Base-by-base conservation (phyloP, 805 yeast species). In the Metschnikowia orientalis region DNA sequence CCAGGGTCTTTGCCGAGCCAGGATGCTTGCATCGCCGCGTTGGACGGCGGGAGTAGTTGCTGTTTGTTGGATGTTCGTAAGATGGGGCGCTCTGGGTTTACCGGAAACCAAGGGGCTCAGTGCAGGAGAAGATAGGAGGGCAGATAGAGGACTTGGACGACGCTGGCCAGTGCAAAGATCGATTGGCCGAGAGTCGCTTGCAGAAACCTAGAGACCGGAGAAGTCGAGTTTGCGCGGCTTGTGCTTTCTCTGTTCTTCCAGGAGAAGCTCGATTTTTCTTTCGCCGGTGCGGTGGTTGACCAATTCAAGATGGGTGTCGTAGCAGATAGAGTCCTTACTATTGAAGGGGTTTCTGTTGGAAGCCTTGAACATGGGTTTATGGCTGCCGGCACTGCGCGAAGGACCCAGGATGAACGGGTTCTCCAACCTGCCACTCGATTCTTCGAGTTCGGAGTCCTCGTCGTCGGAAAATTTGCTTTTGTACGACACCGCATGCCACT, bases 281-380 rank as follows among this genome's bases (percentile, higher is more conserved):
- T 66, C 54, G 2, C 74, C 75, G 0, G 71, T 67, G 32, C 59
- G 60, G 37, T 56, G 61, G 47, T 69, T 60, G 19, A 67, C 43
- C 38, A 59, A 48, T 40, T 70, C 74, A 32, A 63, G 51, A 29
- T 62, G 65, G 10, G 60, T 51, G 13, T 58, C 60, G 37, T 57
- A 64, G 32, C 59, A 56, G n/a, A 30, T 51, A 25, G n/a, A 13
- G 16, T 19, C 11, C 34, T 26, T 35, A 28, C 9, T 17, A 18
- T 49, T 18, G 35, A 62, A 57, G n/a, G 69, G 66, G 37, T 60
- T 61, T 12, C 29, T 38, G 2, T 43, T 2, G 10, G 14, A n/a
- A 4, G 34, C 38, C 37, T 41, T 44, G 4, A 13, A 12, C 27
- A 11, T 22, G 11, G 34, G 16, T 8, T 25, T 3, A n/a, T n/a